These are phyloP conservation scores for Penicillium sp. DNA, from an alignment of 2,329 filamentous ascomycete species.

Conservation along the genomic window DNA sequence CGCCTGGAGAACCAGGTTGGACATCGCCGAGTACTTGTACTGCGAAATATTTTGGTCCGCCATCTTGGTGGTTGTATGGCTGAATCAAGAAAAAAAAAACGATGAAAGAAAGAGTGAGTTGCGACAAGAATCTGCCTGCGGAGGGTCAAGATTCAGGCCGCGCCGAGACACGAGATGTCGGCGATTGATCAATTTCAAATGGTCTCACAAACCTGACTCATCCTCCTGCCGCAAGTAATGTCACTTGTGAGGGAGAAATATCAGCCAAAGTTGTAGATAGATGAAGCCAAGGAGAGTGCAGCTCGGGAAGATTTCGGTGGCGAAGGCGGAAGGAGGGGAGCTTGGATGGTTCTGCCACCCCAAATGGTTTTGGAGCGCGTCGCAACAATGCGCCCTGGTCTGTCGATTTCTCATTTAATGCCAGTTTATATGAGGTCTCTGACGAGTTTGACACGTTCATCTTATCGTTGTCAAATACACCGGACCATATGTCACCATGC, in stretches of 20 bases:
- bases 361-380: slow-evolving; percentile 13
- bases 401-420: slow-evolving; percentile 13
- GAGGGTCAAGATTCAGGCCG: slow-evolving; percentile 35
- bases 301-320: slow-evolving; percentile 41
- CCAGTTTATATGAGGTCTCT: slow-evolving; percentile 3
- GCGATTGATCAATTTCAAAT: slow-evolving; percentile 25
- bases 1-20: slow-evolving; percentile 99
- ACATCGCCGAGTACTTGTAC: slow-evolving; percentile 99
- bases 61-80: slow-evolving; percentile 53
- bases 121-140: slow-evolving; percentile 32
- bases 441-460: neutral
- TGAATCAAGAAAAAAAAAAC: slow-evolving; percentile 14
- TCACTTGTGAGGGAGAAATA: slow-evolving; percentile 30
- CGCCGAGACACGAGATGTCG: slow-evolving; percentile 32
- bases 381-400: slow-evolving; percentile 28
- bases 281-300: slow-evolving; percentile 25
- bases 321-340: slow-evolving; percentile 36
- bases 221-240: slow-evolving; percentile 34
- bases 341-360: slow-evolving; percentile 20
- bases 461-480: slow-evolving; percentile 25
- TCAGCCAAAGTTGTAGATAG: slow-evolving; percentile 27
- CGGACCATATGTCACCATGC: slow-evolving; percentile 36
- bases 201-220: slow-evolving; percentile 41
- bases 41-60: slow-evolving; percentile 78
- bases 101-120: slow-evolving; percentile 23